Conservation (phyloP, 192 early-diverging fungal species). For the Fimicolochytrium jonesii region DNA sequence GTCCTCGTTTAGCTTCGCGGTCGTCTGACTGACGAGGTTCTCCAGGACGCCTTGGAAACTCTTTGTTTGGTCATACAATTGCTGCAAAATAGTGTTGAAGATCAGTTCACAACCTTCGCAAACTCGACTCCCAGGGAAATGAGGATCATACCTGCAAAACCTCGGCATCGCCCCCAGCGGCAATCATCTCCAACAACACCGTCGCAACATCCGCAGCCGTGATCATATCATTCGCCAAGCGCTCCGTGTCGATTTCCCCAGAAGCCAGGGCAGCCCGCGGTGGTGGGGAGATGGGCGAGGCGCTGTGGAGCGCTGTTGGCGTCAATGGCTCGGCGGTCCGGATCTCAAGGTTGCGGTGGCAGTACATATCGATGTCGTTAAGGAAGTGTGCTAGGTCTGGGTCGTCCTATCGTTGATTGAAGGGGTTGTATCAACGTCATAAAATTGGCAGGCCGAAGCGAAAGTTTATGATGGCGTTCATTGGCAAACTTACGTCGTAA, state of each 20-base stretch:
- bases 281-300: background rate
- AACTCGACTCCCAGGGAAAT: too few relatives aligned
- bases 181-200: constrained; percentile 25
- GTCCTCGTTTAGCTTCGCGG: constrained; percentile 14
- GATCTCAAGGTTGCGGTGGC: constrained; percentile 28
- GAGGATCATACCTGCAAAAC: constrained; percentile 10
- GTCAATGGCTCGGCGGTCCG: background rate
- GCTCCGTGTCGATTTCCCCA: background rate
- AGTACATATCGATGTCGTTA: constrained; percentile 27
- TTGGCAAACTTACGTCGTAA: too few relatives aligned
- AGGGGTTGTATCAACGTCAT: background rate
- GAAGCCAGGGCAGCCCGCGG: too few relatives aligned
- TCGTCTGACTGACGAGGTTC: constrained; percentile 10
- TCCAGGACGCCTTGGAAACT: constrained; percentile 10
- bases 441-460: background rate
- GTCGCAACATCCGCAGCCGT: constrained; percentile 12
- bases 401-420: constrained; percentile 8
- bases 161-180: background rate
- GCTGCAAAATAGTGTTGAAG: background rate
- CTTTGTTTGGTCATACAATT: constrained; percentile 24
- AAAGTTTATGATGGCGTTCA: too few relatives aligned
- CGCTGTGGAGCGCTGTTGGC: background rate
- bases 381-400: constrained; percentile 23
- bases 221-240: background rate
- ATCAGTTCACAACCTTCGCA: background rate